Conservation (phyloP, 306 rosid genomes). For the Cucurbita moschata region DNA sequence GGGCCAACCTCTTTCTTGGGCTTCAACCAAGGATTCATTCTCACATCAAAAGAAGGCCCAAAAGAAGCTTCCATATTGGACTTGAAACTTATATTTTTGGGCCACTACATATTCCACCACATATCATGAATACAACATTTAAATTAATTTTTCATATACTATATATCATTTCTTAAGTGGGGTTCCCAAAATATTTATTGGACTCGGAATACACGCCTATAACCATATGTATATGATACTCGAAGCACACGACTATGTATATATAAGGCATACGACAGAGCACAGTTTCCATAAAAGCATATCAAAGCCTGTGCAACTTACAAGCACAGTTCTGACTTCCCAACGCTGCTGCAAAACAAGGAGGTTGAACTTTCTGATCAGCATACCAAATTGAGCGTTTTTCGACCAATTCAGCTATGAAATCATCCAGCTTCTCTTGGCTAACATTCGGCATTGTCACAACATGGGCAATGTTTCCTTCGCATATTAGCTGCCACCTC, state of each 20-base stretch:
- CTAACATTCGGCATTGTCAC: slow-evolving; percentile 50
- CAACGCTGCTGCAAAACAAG: slow-evolving; percentile 31
- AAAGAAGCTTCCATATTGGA: no score
- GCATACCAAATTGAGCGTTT: slow-evolving; percentile 26
- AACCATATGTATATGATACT: not conserved
- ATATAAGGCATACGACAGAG: not conserved
- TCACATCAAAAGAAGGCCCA: no score
- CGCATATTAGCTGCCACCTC: slow-evolving; percentile 50
- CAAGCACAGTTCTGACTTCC: slow-evolving; percentile 41
- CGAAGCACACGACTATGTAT: not conserved
- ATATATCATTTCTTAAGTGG: no score
- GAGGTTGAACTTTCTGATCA: slow-evolving; percentile 14
- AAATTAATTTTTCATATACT: no score
- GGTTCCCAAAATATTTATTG: no score
- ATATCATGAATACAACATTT: no score
- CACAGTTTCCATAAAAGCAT: not conserved
- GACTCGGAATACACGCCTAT: no score
- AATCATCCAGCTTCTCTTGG: slow-evolving; percentile 32
- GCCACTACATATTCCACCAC: no score
- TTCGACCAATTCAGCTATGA: slow-evolving; percentile 24
- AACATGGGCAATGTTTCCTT: slow-evolving; percentile 48
- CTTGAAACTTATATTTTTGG: no score
- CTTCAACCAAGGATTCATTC: no score
- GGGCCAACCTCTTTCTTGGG: no score
- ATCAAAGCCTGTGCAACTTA: slow-evolving; percentile 20